These are phyloP conservation scores for Dactylella cylindrospora DNA, from an alignment of 2,329 filamentous ascomycete species.

Conservation along the genomic window DNA sequence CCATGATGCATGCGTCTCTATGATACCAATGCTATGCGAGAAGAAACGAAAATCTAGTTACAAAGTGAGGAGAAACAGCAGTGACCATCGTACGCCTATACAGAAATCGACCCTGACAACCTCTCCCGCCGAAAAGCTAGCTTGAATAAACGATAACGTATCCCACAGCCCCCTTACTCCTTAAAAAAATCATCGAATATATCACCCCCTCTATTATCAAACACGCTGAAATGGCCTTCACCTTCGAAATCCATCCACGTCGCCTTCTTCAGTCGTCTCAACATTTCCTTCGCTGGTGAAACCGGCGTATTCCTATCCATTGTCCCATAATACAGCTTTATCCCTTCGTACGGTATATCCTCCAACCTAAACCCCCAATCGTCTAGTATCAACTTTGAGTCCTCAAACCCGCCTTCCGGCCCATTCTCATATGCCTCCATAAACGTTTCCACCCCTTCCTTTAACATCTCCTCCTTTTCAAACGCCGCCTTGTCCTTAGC, in stretches of 20 bases:
- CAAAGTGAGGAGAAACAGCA: too few species aligned
- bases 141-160: too few species aligned
- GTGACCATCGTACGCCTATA: too few species aligned
- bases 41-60: too few species aligned
- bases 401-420: conserved; percentile 46
- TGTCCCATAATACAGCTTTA: conserved; percentile 50
- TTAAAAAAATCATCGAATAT: conserved; percentile 28
- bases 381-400: conserved; percentile 48
- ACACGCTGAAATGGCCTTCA: conserved; percentile 51
- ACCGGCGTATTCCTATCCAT: conserved; percentile 50
- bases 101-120: too few species aligned
- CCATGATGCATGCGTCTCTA: too few species aligned
- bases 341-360: conserved; percentile 47
- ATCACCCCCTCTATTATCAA: conserved; percentile 7
- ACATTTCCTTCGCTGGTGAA: conserved; percentile 51
- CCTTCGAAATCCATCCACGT: conserved; percentile 50
- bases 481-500: conserved; percentile 14
- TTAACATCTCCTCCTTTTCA: conserved; percentile 32
- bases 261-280: conserved; percentile 51
- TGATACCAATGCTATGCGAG: too few species aligned
- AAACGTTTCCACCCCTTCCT: conserved; percentile 39
- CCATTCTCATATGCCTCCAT: conserved; percentile 49
- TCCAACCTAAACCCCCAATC: conserved; percentile 50
- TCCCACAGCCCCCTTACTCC: too few species aligned
- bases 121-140: too few species aligned